phyloP scores from a whole-genome alignment of 768 basidiomycete species.

The Ephemerocybe angulata region DNA sequence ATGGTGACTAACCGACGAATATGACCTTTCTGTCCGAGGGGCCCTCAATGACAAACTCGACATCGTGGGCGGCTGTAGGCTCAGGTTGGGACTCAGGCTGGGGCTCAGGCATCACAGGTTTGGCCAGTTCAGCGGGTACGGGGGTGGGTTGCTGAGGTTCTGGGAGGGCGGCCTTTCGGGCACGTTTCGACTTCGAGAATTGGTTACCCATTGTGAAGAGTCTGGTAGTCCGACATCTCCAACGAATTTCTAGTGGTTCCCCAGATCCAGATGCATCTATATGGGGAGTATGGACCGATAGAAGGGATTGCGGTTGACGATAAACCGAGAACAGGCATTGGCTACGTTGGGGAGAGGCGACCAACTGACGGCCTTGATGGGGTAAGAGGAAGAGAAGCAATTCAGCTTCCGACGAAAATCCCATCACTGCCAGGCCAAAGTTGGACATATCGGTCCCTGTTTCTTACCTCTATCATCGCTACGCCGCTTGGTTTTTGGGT shows the following conservation, averaged over 20 bases:
- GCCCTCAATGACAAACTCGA: neutral
- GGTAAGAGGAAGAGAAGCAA: neutral
- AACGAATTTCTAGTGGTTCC: neutral
- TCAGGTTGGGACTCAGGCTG: no score
- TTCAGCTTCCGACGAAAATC: neutral
- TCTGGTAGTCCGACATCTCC: neutral
- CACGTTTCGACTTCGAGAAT: conserved; percentile 1
- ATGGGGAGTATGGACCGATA: no score
- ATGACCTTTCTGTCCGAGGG: conserved; percentile 20
- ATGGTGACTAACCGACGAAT: conserved; percentile 22
- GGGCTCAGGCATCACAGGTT: neutral
- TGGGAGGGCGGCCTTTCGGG: neutral
- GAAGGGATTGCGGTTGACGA: no score
- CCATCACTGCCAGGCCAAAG: neutral
- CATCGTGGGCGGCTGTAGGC: no score
- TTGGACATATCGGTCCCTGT: neutral
- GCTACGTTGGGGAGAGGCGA: no score
- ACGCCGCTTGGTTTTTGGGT: no score
- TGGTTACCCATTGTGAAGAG: neutral
- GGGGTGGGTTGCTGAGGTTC: neutral
- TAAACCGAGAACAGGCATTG: no score
- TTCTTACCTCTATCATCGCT: neutral
- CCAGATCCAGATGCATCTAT: neutral
- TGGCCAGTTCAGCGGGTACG: neutral
- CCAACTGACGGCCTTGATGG: neutral